These are phyloP conservation scores for Penicillium sp. DNA, from an alignment of 2,329 filamentous ascomycete species.

Conservation along the genomic window DNA sequence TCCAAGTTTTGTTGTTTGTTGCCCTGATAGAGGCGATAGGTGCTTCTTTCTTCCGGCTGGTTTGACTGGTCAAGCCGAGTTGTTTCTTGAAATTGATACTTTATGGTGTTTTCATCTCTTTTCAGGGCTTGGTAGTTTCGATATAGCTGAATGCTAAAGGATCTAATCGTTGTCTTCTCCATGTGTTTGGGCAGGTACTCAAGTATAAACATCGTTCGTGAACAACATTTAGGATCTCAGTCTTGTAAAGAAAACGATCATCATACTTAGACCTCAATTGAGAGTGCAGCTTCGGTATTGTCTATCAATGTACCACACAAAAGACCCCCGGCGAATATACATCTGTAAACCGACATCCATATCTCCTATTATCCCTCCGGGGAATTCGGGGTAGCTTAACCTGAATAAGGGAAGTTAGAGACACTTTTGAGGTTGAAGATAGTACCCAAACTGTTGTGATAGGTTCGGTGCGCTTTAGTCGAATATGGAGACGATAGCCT, in stretches of 20 bases:
- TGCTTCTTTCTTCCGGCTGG: not conserved
- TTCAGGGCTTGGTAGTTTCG: not conserved
- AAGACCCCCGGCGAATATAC: not conserved
- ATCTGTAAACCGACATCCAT: not conserved
- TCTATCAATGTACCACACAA: not conserved
- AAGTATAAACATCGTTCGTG: too few relatives aligned
- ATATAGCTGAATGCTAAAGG: not conserved
- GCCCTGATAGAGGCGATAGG: not conserved
- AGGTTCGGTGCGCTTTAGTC: too few relatives aligned
- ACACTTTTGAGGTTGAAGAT: too few relatives aligned
- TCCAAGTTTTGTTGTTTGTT: not conserved
- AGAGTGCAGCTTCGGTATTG: too few relatives aligned
- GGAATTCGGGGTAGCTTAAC: too few relatives aligned
- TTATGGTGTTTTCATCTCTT: not conserved
- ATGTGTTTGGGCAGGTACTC: not conserved
- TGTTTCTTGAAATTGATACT: conserved; percentile 3
- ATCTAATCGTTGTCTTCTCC: not conserved
- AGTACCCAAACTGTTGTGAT: too few relatives aligned
- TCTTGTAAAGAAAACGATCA: too few relatives aligned
- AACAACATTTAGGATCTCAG: too few relatives aligned
- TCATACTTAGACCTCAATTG: too few relatives aligned
- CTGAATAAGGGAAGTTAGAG: too few relatives aligned
- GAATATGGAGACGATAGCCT: too few relatives aligned
- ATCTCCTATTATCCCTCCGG: not conserved
- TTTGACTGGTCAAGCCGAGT: conserved; percentile 5